phyloP scores from a whole-genome alignment of 1,284 basidiomycete genomes.

The Apiotrichum siamense region DNA sequence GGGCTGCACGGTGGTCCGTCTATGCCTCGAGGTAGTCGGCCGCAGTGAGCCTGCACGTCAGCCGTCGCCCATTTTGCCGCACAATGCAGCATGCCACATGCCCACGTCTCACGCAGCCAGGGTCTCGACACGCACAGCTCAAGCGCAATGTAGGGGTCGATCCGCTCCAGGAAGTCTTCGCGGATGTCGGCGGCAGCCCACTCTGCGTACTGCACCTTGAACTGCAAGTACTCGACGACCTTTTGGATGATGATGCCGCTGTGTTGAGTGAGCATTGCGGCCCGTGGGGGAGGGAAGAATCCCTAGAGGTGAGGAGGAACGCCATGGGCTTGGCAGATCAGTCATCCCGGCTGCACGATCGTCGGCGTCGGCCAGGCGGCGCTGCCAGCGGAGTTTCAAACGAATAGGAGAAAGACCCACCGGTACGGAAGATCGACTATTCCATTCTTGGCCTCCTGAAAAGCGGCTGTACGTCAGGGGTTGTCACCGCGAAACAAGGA shows the following conservation, averaged over 20 bases:
- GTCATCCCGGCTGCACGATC: too few species aligned
- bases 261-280: background rate
- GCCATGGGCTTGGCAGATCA: too few species aligned
- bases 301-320: too few species aligned
- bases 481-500: background rate
- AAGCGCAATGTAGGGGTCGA: constrained; percentile 55
- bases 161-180: constrained; percentile 53
- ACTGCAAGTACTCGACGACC: constrained; percentile 55
- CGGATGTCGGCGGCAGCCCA: constrained; percentile 47
- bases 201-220: constrained; percentile 51
- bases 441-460: constrained; percentile 46
- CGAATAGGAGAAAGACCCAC: constrained; percentile 20
- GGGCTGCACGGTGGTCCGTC: background rate
- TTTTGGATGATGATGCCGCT: constrained; percentile 53
- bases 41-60: constrained; percentile 41
- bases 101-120: too few species aligned
- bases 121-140: constrained; percentile 50
- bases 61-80: background rate
- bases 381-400: too few species aligned
- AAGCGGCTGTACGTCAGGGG: constrained; percentile 34
- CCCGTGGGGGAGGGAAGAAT: background rate
- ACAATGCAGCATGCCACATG: too few species aligned
- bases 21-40: constrained; percentile 48
- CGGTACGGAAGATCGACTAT: constrained; percentile 46
- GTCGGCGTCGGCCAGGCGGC: too few species aligned